phyloP scores from a whole-genome alignment of 208 protist genomes.

The Acanthamoeba polyphaga region DNA sequence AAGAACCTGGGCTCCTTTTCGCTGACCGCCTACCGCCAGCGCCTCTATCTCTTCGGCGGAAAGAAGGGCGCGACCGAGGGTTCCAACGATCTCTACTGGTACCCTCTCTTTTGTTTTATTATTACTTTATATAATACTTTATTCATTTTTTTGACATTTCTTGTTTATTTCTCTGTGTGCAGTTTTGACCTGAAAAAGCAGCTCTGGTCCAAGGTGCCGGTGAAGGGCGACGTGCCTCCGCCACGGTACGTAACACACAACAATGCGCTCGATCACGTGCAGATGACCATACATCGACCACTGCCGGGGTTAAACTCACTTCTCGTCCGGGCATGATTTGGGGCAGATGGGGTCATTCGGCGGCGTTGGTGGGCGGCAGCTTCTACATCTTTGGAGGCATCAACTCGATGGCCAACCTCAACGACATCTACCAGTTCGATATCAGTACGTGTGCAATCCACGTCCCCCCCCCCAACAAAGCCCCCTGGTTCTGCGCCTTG shows the following conservation, averaged over 20 bases:
- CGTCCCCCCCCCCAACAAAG: no score
- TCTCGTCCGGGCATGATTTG: no score
- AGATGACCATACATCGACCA: no score
- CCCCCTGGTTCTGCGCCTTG: no score
- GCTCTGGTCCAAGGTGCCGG: constrained; percentile 2
- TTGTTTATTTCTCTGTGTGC: not conserved
- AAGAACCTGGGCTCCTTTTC: constrained; percentile 51
- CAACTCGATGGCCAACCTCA: constrained; percentile 37
- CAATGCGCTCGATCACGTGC: no score
- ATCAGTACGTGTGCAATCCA: not conserved
- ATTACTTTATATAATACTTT: not conserved
- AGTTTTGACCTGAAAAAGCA: constrained; percentile 23
- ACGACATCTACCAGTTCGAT: constrained; percentile 56
- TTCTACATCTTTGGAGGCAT: constrained; percentile 54
- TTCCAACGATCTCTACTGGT: constrained; percentile 54
- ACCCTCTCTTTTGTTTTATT: not conserved
- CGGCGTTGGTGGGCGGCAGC: not conserved
- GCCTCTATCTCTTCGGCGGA: constrained; percentile 33
- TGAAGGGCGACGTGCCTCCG: constrained; percentile 28
- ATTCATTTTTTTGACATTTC: not conserved
- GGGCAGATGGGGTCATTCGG: constrained; percentile 9
- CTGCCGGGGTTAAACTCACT: no score
- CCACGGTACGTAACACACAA: not conserved
- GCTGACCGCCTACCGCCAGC: not conserved
- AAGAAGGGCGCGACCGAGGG: constrained; percentile 10